Conservation (phyloP, 1,284 basidiomycete species). For the Moesziomyces antarcticus region DNA sequence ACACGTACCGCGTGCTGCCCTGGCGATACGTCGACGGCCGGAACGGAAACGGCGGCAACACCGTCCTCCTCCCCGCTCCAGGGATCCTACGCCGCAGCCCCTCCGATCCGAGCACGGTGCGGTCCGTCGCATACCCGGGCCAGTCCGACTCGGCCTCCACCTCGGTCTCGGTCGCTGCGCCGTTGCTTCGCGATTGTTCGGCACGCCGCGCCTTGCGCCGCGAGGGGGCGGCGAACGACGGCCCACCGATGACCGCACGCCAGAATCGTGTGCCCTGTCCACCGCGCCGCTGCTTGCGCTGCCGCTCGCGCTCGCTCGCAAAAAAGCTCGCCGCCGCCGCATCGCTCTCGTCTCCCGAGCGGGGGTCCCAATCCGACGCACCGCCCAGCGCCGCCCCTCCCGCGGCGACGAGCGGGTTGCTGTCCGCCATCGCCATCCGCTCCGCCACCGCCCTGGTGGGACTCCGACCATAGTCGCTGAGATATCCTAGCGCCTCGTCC, state of each 20-base stretch:
- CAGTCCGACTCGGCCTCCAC: constrained; percentile 38
- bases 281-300: constrained; percentile 31
- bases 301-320: constrained; percentile 26
- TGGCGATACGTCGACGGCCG: constrained; percentile 16
- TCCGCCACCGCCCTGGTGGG: constrained; percentile 14
- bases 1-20: constrained; percentile 19
- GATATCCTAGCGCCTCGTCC: constrained; percentile 21
- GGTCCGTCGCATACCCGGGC: constrained; percentile 36
- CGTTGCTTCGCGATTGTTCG: not conserved
- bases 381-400: constrained; percentile 4
- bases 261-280: constrained; percentile 54
- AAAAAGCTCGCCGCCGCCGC: constrained; percentile 29
- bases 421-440: constrained; percentile 13
- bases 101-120: constrained; percentile 22
- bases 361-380: constrained; percentile 41
- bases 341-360: constrained; percentile 43
- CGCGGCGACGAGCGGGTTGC: constrained; percentile 2
- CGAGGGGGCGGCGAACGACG: constrained; percentile 25
- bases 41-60: constrained; percentile 19
- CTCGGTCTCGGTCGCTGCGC: constrained; percentile 31
- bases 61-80: constrained; percentile 5
- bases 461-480: constrained; percentile 31
- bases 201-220: not conserved
- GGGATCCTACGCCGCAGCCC: constrained; percentile 13
- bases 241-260: constrained; percentile 59